Conservation (phyloP, 73 alveolate genomes). For the Paramecium bursaria region DNA sequence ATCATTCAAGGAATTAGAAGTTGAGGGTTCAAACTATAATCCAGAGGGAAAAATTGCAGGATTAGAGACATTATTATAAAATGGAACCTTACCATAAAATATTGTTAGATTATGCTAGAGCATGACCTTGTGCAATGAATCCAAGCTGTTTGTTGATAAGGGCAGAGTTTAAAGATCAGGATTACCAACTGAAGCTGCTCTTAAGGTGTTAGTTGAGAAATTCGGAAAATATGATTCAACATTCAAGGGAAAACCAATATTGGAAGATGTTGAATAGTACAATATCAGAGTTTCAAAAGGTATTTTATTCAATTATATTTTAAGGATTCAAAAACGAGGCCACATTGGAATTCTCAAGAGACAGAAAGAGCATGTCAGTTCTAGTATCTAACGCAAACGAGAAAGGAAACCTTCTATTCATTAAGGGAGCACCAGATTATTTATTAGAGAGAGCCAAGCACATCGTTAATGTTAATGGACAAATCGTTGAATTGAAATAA, state of each 20-base stretch:
- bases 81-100: constrained; percentile 9
- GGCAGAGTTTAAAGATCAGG: constrained; percentile 72
- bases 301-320: too few relatives aligned
- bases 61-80: neutral
- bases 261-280: constrained; percentile 67
- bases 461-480: constrained; percentile 70
- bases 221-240: constrained; percentile 78
- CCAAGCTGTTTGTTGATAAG: constrained; percentile 63
- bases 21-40: constrained; percentile 81
- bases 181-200: constrained; percentile 82
- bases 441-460: constrained; percentile 80
- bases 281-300: too few relatives aligned
- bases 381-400: constrained; percentile 76
- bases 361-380: constrained; percentile 98
- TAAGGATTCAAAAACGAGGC: constrained; percentile 73
- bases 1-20: constrained; percentile 64
- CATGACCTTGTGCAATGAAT: constrained; percentile 66
- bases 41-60: constrained; percentile 81
- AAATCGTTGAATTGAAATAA: constrained; percentile 30
- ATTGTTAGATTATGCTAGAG: constrained; percentile 31
- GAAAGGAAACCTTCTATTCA: constrained; percentile 85
- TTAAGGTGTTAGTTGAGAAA: constrained; percentile 92
- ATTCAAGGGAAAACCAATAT: constrained; percentile 28
- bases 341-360: constrained; percentile 92
- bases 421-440: constrained; percentile 96